Conservation (phyloP, 2,329 filamentous ascomycete genomes). For the Verticillium nubilum region DNA sequence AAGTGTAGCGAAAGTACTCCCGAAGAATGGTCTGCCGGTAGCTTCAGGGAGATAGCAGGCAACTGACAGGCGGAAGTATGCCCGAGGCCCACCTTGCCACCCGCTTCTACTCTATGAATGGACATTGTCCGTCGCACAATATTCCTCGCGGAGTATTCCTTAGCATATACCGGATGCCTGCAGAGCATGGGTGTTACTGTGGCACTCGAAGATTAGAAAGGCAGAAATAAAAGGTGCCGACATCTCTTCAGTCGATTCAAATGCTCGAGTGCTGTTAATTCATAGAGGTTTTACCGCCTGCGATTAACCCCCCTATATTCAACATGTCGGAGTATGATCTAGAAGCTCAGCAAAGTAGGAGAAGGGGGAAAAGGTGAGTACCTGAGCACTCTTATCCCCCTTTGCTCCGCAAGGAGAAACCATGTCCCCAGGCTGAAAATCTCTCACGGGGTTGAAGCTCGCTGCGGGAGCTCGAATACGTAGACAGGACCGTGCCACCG, state of each 20-base stretch:
- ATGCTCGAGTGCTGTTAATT: neutral
- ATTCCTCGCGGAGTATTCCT: neutral
- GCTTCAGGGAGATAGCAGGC: neutral
- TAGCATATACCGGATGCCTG: neutral
- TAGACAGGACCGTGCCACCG: neutral
- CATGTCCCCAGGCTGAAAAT: neutral
- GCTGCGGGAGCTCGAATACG: neutral
- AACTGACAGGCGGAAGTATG: neutral
- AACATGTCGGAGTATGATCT: neutral
- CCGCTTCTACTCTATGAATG: neutral
- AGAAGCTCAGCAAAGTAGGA: neutral
- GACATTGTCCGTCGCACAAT: neutral
- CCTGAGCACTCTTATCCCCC: neutral
- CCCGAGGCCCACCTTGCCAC: neutral
- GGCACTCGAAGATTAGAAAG: neutral
- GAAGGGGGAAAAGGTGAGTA: neutral
- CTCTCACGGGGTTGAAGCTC: neutral
- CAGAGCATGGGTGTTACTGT: neutral
- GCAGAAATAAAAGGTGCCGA: neutral
- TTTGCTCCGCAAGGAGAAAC: neutral
- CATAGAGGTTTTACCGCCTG: neutral
- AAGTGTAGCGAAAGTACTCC: neutral
- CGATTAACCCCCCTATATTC: neutral
- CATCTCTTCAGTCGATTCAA: neutral
- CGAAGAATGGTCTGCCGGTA: neutral